Conservation (phyloP, 2,329 filamentous ascomycete species). For the Huntiella savannae region DNA sequence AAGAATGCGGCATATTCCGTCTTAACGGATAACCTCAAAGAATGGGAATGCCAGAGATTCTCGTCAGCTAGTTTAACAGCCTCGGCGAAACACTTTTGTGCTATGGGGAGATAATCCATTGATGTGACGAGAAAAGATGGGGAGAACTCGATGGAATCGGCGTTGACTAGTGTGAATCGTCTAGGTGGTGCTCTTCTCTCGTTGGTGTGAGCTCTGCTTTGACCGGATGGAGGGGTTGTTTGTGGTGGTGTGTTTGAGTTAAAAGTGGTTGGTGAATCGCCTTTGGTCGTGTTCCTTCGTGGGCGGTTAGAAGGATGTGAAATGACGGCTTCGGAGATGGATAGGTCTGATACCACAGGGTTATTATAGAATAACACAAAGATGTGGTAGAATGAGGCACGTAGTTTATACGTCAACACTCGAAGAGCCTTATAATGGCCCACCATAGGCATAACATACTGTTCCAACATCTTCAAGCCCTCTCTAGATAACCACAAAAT, state of each 20-base stretch:
- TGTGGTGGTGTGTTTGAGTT: constrained; percentile 14
- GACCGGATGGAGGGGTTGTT: constrained; percentile 26
- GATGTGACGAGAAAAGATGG: constrained; percentile 54
- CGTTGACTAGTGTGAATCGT: constrained; percentile 26
- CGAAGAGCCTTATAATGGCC: constrained; percentile 64
- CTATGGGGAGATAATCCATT: constrained; percentile 64
- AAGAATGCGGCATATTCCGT: constrained; percentile 86
- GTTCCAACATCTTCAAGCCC: constrained; percentile 70
- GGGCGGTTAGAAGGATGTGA: constrained; percentile 17
- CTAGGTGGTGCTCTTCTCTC: constrained; percentile 33
- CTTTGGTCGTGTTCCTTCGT: not conserved
- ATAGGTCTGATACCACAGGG: constrained; percentile 50
- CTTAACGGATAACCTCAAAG: constrained; percentile 71
- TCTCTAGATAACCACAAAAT: constrained; percentile 93
- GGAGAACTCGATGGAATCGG: constrained; percentile 17
- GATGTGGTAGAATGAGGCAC: constrained; percentile 89
- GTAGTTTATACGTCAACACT: constrained; percentile 76
- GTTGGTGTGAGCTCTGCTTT: constrained; percentile 29
- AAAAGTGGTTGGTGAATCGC: constrained; percentile 16
- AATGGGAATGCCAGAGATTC: constrained; percentile 72
- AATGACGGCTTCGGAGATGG: constrained; percentile 25
- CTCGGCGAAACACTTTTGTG: constrained; percentile 61
- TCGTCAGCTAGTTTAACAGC: constrained; percentile 56
- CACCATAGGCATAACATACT: constrained; percentile 72
- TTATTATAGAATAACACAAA: constrained; percentile 93